These are phyloP conservation scores for Xerocomus amazonicus DNA, from an alignment of 1,284 basidiomycete species.

Conservation along the genomic window DNA sequence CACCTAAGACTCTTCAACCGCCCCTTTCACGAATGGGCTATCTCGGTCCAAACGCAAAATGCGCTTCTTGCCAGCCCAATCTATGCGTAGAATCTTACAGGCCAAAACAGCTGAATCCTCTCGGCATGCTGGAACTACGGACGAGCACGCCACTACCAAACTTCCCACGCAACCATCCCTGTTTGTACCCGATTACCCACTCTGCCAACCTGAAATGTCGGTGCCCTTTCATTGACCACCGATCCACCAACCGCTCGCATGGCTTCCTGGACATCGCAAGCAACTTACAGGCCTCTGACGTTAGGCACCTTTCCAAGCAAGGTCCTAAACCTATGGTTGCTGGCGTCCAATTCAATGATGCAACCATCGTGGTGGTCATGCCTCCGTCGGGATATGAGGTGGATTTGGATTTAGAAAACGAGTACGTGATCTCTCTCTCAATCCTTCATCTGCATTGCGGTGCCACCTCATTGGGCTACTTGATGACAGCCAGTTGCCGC, in stretches of 20 bases:
- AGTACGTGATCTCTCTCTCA: background rate
- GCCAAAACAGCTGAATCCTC: too few relatives aligned
- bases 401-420: background rate
- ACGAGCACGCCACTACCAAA: too few relatives aligned
- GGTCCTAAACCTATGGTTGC: too few relatives aligned
- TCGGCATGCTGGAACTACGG: too few relatives aligned
- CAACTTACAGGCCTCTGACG: background rate
- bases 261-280: slow-evolving; percentile 8
- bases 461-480: background rate
- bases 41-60: too few relatives aligned
- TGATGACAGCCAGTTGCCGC: too few relatives aligned
- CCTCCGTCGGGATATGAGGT: too few relatives aligned
- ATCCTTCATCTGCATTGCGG: background rate
- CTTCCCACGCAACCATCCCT: too few relatives aligned
- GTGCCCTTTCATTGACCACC: slow-evolving; percentile 7
- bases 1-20: too few relatives aligned
- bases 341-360: too few relatives aligned
- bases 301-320: background rate
- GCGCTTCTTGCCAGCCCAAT: background rate
- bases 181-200: background rate
- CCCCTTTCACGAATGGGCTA: too few relatives aligned
- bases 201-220: slow-evolving; percentile 9
- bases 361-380: too few relatives aligned
- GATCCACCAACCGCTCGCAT: background rate
- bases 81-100: background rate